Percentiles rank a stretch among this genome's conserved stretches.
These are phyloP conservation scores for Abrus pulchellus DNA, from an alignment of 306 rosid genomes.

Conservation along the genomic window DNA sequence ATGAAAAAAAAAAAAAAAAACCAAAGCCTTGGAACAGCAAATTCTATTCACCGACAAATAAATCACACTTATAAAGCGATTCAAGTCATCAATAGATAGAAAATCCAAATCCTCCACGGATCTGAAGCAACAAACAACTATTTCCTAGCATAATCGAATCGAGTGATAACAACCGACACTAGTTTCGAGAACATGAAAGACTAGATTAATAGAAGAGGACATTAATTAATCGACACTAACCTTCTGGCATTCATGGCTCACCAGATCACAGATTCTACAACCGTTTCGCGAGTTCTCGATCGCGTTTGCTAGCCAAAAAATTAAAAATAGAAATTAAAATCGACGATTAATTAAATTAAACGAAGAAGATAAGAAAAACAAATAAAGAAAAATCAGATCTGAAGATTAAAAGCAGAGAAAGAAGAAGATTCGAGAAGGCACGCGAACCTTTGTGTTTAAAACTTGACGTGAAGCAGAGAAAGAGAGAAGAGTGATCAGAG, in stretches of 20 bases:
- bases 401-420: neutral
- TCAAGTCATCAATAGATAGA: neutral
- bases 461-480: neutral
- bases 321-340: neutral
- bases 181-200: neutral
- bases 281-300: neutral
- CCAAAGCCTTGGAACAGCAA: neutral
- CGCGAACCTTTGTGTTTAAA: conserved; percentile 29
- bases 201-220: neutral
- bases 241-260: conserved; percentile 54
- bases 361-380: neutral
- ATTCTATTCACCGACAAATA: neutral
- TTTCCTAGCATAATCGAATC: neutral
- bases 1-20: neutral
- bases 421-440: conserved; percentile 30
- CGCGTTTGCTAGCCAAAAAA: conserved; percentile 2
- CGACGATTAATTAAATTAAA: neutral
- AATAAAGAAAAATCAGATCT: conserved; percentile 14
- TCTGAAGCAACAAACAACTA: conserved; percentile 38
- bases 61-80: conserved; percentile 19
- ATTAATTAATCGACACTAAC: conserved; percentile 37
- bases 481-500: neutral
- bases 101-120: conserved; percentile 33
- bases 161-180: conserved; percentile 22
- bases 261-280: conserved; percentile 32